Evolutionary conservation across 1,284 basidiomycete species (phyloP), one percentile per base, ranked within the genome.

Genomic region (Heterobasidion irregulare): DNA sequence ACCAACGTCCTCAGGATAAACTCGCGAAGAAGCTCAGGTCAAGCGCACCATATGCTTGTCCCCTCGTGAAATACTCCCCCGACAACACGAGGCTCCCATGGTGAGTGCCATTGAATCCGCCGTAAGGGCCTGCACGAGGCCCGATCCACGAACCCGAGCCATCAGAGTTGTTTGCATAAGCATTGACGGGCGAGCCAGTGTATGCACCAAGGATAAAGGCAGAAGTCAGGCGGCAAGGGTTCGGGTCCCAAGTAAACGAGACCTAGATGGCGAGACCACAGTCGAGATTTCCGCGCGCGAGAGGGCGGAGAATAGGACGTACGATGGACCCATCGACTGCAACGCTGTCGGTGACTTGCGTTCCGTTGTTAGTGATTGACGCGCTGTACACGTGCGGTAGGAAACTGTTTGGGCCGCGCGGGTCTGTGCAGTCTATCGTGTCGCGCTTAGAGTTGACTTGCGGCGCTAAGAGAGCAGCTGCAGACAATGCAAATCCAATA

Each of bases 121-220:
- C 49, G 16, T 16, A 50, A 15, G 49, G 49, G 13, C 34, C 49
- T 34, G 16, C 33, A 5, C 33, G 49, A 34, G 49, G 49, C n/a
- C 49, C 49, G n/a, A 50, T 50, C 49, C 49, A 50, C 15, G 49
- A 50, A 16, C 49, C 49, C 13, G 49, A 50, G 38, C 38, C 38
- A n/a, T 41, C 38, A 6, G 49, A 18, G 35, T 36, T 35, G 34
- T 50, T 36, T 7, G 15, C 8, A 35, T 50, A 50, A 3, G 16
- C 34, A 9, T 50, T 50, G 35, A 4, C 16, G 6, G 49, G 49
- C 1, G 33, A 16, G 7, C 49, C 49, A 9, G 49, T 50, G 49
- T 38, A 50, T 18, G 49, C 49, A n/a, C 49, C 49, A 16, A 50
- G 34, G 10, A 38, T 15, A 34, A 50, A 50, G 16, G 33, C 9